phyloP scores from a whole-genome alignment of 2,329 filamentous ascomycete species.

The Penicillium italicum region DNA sequence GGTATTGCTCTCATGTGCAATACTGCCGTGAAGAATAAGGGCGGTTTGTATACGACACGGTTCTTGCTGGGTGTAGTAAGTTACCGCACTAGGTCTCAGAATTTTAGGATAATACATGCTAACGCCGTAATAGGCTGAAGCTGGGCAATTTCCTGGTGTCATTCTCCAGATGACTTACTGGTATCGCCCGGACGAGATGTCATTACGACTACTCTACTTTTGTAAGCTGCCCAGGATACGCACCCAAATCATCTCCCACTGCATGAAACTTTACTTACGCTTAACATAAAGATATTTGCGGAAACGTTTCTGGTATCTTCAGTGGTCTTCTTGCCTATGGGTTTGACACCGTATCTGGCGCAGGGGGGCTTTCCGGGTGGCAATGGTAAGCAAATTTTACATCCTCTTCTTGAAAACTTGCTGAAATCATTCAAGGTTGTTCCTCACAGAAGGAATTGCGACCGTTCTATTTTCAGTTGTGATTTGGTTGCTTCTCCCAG shows the following conservation, averaged over 20 bases:
- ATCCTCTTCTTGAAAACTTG: not conserved
- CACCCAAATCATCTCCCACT: conserved; percentile 15
- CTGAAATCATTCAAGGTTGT: conserved; percentile 15
- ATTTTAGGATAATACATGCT: not conserved
- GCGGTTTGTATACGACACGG: conserved; percentile 38
- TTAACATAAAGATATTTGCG: conserved; percentile 34
- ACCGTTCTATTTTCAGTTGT: conserved; percentile 20
- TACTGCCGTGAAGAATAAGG: conserved; percentile 39
- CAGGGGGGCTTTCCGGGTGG: conserved; percentile 31
- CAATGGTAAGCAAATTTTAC: conserved; percentile 18
- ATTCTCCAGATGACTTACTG: conserved; percentile 46
- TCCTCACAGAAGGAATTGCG: conserved; percentile 22
- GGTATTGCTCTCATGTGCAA: conserved; percentile 35
- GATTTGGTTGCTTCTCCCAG: conserved; percentile 44
- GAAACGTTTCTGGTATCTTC: conserved; percentile 43
- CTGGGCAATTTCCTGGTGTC: conserved; percentile 44
- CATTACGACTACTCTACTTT: conserved; percentile 45
- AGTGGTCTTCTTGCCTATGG: conserved; percentile 46
- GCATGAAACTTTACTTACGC: not conserved
- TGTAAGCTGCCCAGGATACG: conserved; percentile 31
- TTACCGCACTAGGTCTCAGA: not conserved
- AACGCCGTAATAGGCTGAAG: conserved; percentile 28
- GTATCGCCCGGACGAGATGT: conserved; percentile 48
- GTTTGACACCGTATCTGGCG: conserved; percentile 41
- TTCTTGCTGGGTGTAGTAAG: conserved; percentile 42